Conservation (phyloP, 169 alveolate genomes). For the Plasmodium gonderi region DNA sequence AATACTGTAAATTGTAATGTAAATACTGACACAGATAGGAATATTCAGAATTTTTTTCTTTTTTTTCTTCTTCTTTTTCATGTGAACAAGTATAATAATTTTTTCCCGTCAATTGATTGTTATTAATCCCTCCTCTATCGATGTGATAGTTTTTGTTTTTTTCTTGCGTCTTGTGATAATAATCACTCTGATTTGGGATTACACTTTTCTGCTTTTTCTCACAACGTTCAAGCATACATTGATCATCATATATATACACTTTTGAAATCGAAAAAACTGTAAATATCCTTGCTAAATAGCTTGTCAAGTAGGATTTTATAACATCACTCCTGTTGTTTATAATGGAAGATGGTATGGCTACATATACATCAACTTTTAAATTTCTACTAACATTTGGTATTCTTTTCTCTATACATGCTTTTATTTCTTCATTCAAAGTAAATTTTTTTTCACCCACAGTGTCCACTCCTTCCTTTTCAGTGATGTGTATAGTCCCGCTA, state of each 20-base stretch:
- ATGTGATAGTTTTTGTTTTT: background rate
- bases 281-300: slow-evolving; percentile 59
- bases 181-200: background rate
- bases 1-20: slow-evolving; percentile 88
- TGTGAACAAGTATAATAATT: background rate
- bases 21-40: slow-evolving; percentile 57
- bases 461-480: background rate
- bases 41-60: background rate
- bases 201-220: background rate
- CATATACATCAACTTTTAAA: slow-evolving; percentile 28
- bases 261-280: slow-evolving; percentile 59
- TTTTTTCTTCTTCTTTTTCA: background rate
- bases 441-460: background rate
- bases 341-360: slow-evolving; percentile 67
- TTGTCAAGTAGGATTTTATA: slow-evolving; percentile 47
- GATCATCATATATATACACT: slow-evolving; percentile 65
- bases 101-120: background rate
- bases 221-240: background rate
- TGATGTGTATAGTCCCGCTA: background rate
- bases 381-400: slow-evolving; percentile 69
- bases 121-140: background rate
- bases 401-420: background rate
- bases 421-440: slow-evolving; percentile 26
- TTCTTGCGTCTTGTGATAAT: background rate
- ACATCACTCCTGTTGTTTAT: slow-evolving; percentile 68